A percentile compares a stretch with the other conserved stretches of the same genome.
phyloP scores from a whole-genome alignment of 805 yeast species.

The Teunomyces stri region DNA sequence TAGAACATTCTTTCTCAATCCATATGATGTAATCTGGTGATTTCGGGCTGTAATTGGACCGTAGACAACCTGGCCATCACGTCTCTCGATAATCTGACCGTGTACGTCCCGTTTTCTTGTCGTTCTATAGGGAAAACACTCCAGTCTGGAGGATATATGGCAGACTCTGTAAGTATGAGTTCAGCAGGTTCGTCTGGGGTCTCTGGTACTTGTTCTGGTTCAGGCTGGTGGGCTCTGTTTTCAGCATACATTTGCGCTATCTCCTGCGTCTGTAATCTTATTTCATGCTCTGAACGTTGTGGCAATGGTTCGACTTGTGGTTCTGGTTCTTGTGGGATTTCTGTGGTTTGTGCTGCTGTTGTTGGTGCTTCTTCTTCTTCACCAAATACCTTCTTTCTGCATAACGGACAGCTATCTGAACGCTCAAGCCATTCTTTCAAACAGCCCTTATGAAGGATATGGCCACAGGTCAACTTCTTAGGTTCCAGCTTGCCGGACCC shows the following conservation, averaged over 20 bases:
- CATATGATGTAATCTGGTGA: neutral
- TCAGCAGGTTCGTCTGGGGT: conserved; percentile 5
- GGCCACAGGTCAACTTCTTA: conserved; percentile 79
- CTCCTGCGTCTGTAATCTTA: no score
- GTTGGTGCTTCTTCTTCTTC: neutral
- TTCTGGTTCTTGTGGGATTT: neutral
- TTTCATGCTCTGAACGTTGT: conserved; percentile 4
- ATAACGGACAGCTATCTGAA: conserved; percentile 90
- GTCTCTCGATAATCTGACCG: conserved; percentile 17
- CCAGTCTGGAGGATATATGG: conserved; percentile 32
- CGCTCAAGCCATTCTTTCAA: conserved; percentile 90
- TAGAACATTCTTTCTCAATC: neutral
- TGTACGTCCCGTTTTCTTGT: conserved; percentile 2
- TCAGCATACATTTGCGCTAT: neutral
- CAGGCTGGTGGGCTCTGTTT: neutral
- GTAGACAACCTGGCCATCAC: neutral
- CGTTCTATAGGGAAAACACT: conserved; percentile 23
- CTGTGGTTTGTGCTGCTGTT: neutral
- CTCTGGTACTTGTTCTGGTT: neutral
- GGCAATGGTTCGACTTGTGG: conserved; percentile 3
- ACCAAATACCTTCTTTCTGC: conserved; percentile 64
- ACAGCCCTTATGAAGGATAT: conserved; percentile 86
- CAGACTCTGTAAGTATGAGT: conserved; percentile 22
- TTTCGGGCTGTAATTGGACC: neutral
- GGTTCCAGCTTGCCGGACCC: conserved; percentile 44